A percentile compares a stretch with the other conserved stretches of the same genome.
phyloP scores from a whole-genome alignment of 2,329 filamentous ascomycete genomes.

The Xylariales sp. region DNA sequence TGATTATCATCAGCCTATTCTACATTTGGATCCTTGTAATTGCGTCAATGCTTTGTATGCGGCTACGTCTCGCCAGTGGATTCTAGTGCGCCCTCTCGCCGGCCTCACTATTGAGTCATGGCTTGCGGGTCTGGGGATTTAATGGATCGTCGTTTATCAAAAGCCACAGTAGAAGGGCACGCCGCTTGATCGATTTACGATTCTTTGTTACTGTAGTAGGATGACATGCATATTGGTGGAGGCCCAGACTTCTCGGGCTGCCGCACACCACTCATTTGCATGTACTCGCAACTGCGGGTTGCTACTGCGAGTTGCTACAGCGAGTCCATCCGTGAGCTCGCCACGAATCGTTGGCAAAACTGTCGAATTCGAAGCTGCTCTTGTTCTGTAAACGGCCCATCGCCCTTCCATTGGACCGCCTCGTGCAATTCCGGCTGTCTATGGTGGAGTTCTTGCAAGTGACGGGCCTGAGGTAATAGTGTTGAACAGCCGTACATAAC shows the following conservation, averaged over 20 bases:
- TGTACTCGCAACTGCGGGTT: background rate
- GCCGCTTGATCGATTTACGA: background rate
- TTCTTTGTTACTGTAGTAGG: background rate
- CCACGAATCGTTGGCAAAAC: too few species aligned
- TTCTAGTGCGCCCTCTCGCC: background rate
- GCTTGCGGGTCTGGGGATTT: background rate
- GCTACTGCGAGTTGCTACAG: background rate
- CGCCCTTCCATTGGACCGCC: too few species aligned
- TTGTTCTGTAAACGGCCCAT: too few species aligned
- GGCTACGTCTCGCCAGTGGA: slow-evolving; percentile 13
- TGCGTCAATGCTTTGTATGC: slow-evolving; percentile 38
- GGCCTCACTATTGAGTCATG: background rate
- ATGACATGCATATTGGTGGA: background rate
- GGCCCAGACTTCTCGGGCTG: background rate
- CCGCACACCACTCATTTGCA: background rate
- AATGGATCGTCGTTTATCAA: too few species aligned
- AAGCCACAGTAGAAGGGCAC: too few species aligned
- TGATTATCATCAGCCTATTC: slow-evolving; percentile 14
- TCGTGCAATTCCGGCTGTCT: too few species aligned
- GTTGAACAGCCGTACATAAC: too few species aligned
- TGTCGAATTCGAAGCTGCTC: too few species aligned
- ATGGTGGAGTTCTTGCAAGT: too few species aligned
- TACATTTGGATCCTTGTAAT: slow-evolving; percentile 25
- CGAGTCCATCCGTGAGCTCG: too few species aligned
- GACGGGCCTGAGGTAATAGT: too few species aligned